These are phyloP conservation scores for Phytophthora sp. DNA, from an alignment of 352 stramenopile species.

Conservation along the genomic window DNA sequence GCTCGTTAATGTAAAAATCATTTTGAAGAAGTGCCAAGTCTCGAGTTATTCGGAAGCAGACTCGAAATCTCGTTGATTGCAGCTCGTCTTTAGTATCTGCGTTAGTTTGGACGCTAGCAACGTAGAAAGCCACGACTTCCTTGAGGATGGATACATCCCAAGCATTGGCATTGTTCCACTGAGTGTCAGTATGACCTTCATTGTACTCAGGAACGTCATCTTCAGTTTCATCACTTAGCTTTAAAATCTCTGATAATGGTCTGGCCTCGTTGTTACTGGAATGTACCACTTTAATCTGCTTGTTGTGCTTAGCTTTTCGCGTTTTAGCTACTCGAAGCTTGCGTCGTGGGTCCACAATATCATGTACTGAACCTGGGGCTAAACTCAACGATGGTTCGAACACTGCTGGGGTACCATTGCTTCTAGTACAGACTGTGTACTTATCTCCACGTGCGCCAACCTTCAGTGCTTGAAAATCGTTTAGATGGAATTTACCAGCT, in stretches of 20 bases:
- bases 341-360: neutral
- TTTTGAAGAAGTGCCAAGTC: constrained; percentile 66
- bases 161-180: neutral
- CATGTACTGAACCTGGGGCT: neutral
- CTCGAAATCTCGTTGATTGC: constrained; percentile 14
- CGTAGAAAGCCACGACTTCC: constrained; percentile 29
- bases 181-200: neutral
- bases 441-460: neutral
- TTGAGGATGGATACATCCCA: constrained; percentile 18
- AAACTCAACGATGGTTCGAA: constrained; percentile 17
- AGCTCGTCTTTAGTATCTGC: neutral
- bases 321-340: constrained; percentile 1
- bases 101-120: constrained; percentile 3
- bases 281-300: constrained; percentile 21
- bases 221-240: constrained; percentile 5
- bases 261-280: constrained; percentile 17
- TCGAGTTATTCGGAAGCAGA: constrained; percentile 52
- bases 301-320: neutral
- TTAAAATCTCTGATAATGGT: constrained; percentile 31
- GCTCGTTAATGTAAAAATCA: constrained; percentile 54
- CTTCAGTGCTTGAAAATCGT: neutral
- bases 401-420: neutral
- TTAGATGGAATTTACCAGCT: neutral
- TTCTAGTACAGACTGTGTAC: neutral
- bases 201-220: neutral